phyloP scores from a whole-genome alignment of 2,329 filamentous ascomycete genomes.

The Curvularia sp. region DNA sequence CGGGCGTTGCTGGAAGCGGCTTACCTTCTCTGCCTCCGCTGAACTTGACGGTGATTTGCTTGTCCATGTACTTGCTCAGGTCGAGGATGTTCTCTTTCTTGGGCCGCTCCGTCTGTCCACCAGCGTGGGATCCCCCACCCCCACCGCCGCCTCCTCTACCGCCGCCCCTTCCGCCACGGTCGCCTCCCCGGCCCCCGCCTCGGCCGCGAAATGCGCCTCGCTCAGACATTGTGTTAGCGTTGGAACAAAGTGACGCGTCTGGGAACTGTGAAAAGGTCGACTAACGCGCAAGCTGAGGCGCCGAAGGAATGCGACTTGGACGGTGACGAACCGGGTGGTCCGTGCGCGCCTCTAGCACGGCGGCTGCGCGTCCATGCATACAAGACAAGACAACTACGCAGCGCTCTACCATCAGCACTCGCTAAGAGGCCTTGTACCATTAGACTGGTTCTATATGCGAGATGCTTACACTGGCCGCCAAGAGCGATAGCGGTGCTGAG shows the following conservation, averaged over 20 bases:
- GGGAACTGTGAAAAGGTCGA: conserved; percentile 8
- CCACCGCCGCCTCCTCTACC: conserved; percentile 39
- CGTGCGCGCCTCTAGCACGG: conserved; percentile 5
- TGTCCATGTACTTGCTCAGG: conserved; percentile 94
- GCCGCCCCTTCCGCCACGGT: conserved; percentile 54
- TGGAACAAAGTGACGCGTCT: conserved; percentile 19
- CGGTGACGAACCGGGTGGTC: conserved; percentile 9
- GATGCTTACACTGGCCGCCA: no score
- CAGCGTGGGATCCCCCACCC: conserved; percentile 49
- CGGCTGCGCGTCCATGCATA: no score
- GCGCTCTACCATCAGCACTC: no score
- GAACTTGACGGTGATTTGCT: conserved; percentile 94
- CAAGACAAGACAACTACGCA: no score
- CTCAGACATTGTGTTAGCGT: conserved; percentile 58
- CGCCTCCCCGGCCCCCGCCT: conserved; percentile 38
- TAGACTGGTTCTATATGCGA: no score
- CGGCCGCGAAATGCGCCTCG: conserved; percentile 60
- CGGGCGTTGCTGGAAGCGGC: background rate
- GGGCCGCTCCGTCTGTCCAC: conserved; percentile 66
- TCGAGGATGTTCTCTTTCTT: conserved; percentile 99
- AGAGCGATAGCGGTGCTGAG: no score
- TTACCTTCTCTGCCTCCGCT: conserved; percentile 89
- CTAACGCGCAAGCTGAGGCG: conserved; percentile 31
- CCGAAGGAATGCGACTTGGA: no score
- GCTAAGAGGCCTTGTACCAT: no score